Conservation (phyloP, 2,329 filamentous ascomycete species). For the Exophiala alcalophila region DNA sequence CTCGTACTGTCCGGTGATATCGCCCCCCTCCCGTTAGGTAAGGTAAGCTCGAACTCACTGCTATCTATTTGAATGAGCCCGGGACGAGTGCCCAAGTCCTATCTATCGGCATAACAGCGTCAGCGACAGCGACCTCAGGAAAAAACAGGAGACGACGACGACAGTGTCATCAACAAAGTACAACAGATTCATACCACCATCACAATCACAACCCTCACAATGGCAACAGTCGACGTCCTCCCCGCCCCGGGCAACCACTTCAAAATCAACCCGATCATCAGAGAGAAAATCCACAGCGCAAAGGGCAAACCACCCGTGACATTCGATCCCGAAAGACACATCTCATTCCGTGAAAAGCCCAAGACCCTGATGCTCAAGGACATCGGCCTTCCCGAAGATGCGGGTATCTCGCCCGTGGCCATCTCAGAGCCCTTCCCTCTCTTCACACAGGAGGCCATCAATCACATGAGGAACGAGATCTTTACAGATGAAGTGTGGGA, state of each 20-base stretch:
- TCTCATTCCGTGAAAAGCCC: conserved; percentile 49
- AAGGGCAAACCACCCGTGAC: conserved; percentile 1
- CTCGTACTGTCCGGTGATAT: too few relatives aligned
- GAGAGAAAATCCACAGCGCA: conserved; percentile 8
- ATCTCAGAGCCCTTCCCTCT: conserved; percentile 61
- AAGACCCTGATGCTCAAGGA: conserved; percentile 59
- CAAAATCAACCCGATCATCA: conserved; percentile 14
- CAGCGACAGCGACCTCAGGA: too few relatives aligned
- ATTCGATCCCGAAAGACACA: conserved; percentile 54
- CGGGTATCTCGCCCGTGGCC: conserved; percentile 59
- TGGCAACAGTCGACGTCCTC: conserved; percentile 5
- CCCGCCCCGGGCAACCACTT: conserved; percentile 1
- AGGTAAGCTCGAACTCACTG: too few relatives aligned
- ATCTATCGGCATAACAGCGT: too few relatives aligned
- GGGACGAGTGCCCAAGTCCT: too few relatives aligned
- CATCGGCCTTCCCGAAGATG: conserved; percentile 51
- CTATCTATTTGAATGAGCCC: too few relatives aligned
- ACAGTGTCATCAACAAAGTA: too few relatives aligned
- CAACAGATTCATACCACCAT: too few relatives aligned
- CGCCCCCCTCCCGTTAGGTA: too few relatives aligned
- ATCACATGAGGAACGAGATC: conserved; percentile 58
- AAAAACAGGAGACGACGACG: too few relatives aligned
- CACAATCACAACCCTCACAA: neutral
- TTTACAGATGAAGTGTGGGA: conserved; percentile 53
- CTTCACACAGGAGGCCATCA: conserved; percentile 58